Conservation (phyloP, 352 stramenopile species). For the Plasmopara muralis region DNA sequence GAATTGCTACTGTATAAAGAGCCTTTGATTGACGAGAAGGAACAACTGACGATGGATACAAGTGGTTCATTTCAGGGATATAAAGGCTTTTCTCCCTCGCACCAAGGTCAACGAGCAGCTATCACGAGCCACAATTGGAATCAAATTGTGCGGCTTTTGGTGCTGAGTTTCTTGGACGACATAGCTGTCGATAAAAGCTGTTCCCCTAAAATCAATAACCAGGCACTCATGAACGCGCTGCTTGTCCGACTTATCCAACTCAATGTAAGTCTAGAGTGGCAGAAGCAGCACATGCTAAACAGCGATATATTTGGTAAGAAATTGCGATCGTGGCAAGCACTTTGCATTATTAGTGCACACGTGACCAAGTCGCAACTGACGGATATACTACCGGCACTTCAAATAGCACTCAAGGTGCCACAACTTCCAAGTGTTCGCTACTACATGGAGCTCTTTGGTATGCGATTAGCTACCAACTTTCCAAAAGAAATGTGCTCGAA, state of each 20-base stretch:
- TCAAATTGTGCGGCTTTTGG: slow-evolving; percentile 59
- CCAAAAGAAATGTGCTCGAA: slow-evolving; percentile 30
- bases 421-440: slow-evolving; percentile 64
- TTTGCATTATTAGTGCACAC: slow-evolving; percentile 64
- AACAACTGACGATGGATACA: slow-evolving; percentile 29
- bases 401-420: slow-evolving; percentile 46
- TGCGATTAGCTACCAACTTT: slow-evolving; percentile 56
- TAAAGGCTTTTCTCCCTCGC: slow-evolving; percentile 12
- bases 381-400: slow-evolving; percentile 28
- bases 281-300: slow-evolving; percentile 83
- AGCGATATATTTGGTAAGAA: slow-evolving; percentile 75
- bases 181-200: slow-evolving; percentile 26
- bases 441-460: slow-evolving; percentile 81
- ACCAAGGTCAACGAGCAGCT: slow-evolving; percentile 11
- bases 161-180: slow-evolving; percentile 63
- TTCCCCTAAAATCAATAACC: slow-evolving; percentile 4
- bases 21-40: slow-evolving; percentile 60
- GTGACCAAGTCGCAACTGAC: slow-evolving; percentile 24
- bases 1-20: slow-evolving; percentile 70
- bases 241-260: slow-evolving; percentile 37
- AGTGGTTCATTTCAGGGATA: slow-evolving; percentile 19
- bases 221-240: slow-evolving; percentile 33
- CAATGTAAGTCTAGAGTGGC: slow-evolving; percentile 53
- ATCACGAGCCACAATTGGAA: slow-evolving; percentile 38
- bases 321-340: slow-evolving; percentile 68